Evolutionary conservation across 176 grass and related monocot genomes (phyloP).

Genomic region (Puccinellia tenuiflora): DNA sequence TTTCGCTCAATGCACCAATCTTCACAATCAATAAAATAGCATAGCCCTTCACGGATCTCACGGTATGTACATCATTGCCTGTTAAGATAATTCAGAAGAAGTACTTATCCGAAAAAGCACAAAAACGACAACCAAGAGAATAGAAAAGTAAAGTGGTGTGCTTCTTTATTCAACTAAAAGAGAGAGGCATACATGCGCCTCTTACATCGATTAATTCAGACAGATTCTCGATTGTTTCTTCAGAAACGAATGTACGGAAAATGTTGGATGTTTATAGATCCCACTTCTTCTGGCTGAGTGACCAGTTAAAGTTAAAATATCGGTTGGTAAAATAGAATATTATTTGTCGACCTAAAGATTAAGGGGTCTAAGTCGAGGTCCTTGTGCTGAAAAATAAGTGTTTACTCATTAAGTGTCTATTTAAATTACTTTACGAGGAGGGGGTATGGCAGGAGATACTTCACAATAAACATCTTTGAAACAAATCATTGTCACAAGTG

Average conservation of each 20-base stretch:
- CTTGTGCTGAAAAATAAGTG: too few relatives aligned
- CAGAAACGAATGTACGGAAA: not conserved
- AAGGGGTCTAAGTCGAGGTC: too few relatives aligned
- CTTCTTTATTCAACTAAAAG: not conserved
- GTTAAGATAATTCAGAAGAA: constrained; percentile 29
- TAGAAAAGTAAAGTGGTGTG: not conserved
- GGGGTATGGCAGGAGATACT: too few relatives aligned
- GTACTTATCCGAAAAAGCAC: not conserved
- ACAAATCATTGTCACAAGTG: too few relatives aligned
- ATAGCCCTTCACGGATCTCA: constrained; percentile 4
- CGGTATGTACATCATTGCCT: constrained; percentile 48
- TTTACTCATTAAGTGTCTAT: too few relatives aligned
- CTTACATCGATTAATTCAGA: not conserved
- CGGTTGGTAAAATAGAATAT: too few relatives aligned
- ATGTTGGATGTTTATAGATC: too few relatives aligned
- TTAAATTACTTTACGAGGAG: too few relatives aligned
- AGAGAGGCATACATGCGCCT: not conserved
- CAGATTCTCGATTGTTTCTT: not conserved
- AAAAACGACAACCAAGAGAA: not conserved
- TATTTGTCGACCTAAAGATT: too few relatives aligned
- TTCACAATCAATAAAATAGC: constrained; percentile 2
- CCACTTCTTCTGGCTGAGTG: too few relatives aligned
- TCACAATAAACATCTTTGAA: too few relatives aligned
- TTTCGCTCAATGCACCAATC: constrained; percentile 1
- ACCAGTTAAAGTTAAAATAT: too few relatives aligned